Percentiles rank a stretch among this genome's conserved stretches.
phyloP scores from a whole-genome alignment of 2,329 filamentous ascomycete genomes.

The Epicoccum nigrum region DNA sequence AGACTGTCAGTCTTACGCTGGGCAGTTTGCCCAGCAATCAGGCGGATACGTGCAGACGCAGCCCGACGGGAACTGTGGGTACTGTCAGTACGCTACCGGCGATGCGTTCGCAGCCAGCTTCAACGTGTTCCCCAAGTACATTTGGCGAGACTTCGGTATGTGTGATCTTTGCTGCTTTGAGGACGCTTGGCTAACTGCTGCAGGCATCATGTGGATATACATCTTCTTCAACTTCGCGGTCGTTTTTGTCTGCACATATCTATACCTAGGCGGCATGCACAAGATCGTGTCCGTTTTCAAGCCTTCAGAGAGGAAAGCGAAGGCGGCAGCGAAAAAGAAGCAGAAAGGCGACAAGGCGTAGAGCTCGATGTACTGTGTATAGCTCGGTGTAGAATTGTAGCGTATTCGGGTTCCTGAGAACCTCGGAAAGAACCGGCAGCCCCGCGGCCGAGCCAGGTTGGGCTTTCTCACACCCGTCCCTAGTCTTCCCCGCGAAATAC shows the following conservation, averaged over 20 bases:
- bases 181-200: slow-evolving; percentile 10
- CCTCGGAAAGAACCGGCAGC: slow-evolving; percentile 34
- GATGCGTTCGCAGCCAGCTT: slow-evolving; percentile 64
- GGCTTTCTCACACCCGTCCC: slow-evolving; percentile 22
- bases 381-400: slow-evolving; percentile 14
- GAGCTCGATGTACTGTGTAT: slow-evolving; percentile 16
- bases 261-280: slow-evolving; percentile 56
- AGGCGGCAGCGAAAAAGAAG: slow-evolving; percentile 37
- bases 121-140: slow-evolving; percentile 65
- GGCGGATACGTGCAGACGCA: slow-evolving; percentile 67
- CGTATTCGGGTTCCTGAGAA: slow-evolving; percentile 16
- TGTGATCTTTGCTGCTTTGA: slow-evolving; percentile 38
- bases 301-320: slow-evolving; percentile 41
- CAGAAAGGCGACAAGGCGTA: slow-evolving; percentile 31
- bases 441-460: slow-evolving; percentile 31
- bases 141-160: slow-evolving; percentile 71
- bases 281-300: slow-evolving; percentile 47
- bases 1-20: slow-evolving; percentile 66
- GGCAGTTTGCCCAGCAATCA: slow-evolving; percentile 57
- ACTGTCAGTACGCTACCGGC: slow-evolving; percentile 67
- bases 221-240: slow-evolving; percentile 68
- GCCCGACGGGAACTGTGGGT: slow-evolving; percentile 65
- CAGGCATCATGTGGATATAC: slow-evolving; percentile 54
- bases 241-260: slow-evolving; percentile 60
- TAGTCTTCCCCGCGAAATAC: slow-evolving; percentile 33